phyloP scores from a whole-genome alignment of 2,329 filamentous ascomycete species.

The Alternaria burnsii region DNA sequence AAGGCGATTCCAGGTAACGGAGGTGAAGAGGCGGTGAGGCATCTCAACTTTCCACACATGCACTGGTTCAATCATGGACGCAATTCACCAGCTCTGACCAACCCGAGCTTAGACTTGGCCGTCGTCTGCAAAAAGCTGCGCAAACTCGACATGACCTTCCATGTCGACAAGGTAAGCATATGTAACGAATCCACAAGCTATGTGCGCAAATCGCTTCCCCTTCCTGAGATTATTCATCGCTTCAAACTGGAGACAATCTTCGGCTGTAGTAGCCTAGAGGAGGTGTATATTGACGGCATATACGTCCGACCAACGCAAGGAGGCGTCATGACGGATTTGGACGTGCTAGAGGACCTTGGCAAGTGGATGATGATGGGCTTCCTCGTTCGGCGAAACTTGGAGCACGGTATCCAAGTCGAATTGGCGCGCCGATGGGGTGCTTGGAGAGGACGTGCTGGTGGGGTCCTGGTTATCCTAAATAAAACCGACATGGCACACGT shows the following conservation, averaged over 20 bases:
- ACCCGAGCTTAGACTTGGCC: constrained; percentile 5
- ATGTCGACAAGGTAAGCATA: background rate
- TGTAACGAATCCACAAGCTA: background rate
- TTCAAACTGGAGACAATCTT: background rate
- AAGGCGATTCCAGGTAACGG: background rate
- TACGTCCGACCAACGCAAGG: background rate
- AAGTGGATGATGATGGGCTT: constrained; percentile 17
- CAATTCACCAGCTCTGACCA: background rate
- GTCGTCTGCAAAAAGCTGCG: background rate
- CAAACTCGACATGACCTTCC: background rate
- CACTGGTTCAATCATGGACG: constrained; percentile 4
- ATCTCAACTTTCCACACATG: constrained; percentile 13
- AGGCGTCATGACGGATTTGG: background rate
- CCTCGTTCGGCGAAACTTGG: background rate
- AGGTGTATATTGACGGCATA: constrained; percentile 10
- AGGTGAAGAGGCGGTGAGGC: background rate
- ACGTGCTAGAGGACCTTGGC: constrained; percentile 1
- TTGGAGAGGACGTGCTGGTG: constrained; percentile 1
- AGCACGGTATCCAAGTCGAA: constrained; percentile 2
- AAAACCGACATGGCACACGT: background rate
- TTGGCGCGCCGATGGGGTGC: constrained; percentile 6
- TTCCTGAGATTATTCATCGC: background rate
- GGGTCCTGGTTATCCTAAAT: background rate
- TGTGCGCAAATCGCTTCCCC: background rate
- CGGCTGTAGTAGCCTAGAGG: background rate